Percentiles rank a stretch among this genome's conserved stretches.
phyloP scores from a whole-genome alignment of 148 eudicot species.

The Bassia scoparia region DNA sequence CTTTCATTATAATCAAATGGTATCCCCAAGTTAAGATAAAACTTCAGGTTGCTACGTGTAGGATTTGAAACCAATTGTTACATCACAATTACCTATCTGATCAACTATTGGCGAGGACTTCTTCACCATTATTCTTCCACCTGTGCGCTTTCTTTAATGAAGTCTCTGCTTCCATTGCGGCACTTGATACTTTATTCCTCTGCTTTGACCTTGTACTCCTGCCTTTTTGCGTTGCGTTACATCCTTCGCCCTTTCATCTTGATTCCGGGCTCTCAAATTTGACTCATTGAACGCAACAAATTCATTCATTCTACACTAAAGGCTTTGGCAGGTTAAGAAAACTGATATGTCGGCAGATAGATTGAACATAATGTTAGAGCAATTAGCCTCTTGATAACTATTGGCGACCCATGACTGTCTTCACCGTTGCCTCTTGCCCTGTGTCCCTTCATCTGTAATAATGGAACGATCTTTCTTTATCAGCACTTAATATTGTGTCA shows the following conservation, averaged over 20 bases:
- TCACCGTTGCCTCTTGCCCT: slow-evolving; percentile 34
- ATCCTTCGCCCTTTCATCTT: slow-evolving; percentile 33
- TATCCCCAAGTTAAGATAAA: too few species aligned
- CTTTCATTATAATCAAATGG: too few species aligned
- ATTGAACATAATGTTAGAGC: neutral
- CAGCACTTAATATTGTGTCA: slow-evolving; percentile 17
- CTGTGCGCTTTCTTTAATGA: too few species aligned
- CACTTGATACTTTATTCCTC: too few species aligned
- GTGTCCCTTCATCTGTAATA: slow-evolving; percentile 49
- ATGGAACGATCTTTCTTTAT: slow-evolving; percentile 35
- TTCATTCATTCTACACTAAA: neutral
- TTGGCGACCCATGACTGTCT: slow-evolving; percentile 63
- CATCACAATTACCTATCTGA: too few species aligned
- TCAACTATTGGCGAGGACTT: too few species aligned
- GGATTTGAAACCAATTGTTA: too few species aligned
- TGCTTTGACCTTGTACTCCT: slow-evolving; percentile 55
- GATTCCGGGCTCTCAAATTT: slow-evolving; percentile 44
- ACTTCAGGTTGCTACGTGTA: too few species aligned
- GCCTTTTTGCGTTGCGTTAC: slow-evolving; percentile 28
- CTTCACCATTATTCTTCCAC: slow-evolving; percentile 19
- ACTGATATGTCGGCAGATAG: too few species aligned
- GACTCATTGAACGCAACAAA: slow-evolving; percentile 39
- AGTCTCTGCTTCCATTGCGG: too few species aligned
- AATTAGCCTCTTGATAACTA: slow-evolving; percentile 41
- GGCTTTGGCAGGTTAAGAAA: too few species aligned